Conservation (phyloP, 768 basidiomycete species). For the Kwoniella sp. region DNA sequence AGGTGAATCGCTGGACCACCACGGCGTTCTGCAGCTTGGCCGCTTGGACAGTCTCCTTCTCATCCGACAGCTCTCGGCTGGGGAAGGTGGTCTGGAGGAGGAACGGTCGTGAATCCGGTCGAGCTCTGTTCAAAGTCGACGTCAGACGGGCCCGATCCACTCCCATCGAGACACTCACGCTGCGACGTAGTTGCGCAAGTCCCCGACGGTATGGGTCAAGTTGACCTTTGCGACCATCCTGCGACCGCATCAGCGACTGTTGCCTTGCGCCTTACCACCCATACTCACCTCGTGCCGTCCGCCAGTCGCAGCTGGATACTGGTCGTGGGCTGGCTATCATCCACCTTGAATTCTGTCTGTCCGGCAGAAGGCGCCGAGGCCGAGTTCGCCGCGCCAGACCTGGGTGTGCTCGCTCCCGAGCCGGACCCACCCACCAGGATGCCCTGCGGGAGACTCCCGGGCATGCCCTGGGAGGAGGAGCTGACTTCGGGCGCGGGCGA, state of each 20-base stretch:
- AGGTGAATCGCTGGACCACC: slow-evolving; percentile 65
- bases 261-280: too few relatives aligned
- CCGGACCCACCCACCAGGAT: slow-evolving; percentile 11
- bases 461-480: slow-evolving; percentile 11
- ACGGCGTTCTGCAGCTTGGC: slow-evolving; percentile 77
- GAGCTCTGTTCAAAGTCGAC: slow-evolving; percentile 55
- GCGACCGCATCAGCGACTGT: too few relatives aligned
- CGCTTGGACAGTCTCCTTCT: slow-evolving; percentile 62
- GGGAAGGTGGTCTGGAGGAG: slow-evolving; percentile 88
- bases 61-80: slow-evolving; percentile 64
- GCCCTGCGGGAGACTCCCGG: slow-evolving; percentile 23
- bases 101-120: slow-evolving; percentile 65
- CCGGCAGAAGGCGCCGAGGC: slow-evolving; percentile 40
- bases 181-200: slow-evolving; percentile 81
- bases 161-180: slow-evolving; percentile 59
- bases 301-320: slow-evolving; percentile 84
- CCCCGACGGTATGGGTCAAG: slow-evolving; percentile 77
- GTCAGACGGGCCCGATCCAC: background rate
- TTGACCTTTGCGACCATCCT: slow-evolving; percentile 86
- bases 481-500: slow-evolving; percentile 60
- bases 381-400: slow-evolving; percentile 21
- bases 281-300: slow-evolving; percentile 77
- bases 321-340: slow-evolving; percentile 74
- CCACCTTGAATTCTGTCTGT: slow-evolving; percentile 69
- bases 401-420: background rate